Conservation (phyloP, 2,329 filamentous ascomycete species). For the Stagonosporopsis cucurbitacearum region DNA sequence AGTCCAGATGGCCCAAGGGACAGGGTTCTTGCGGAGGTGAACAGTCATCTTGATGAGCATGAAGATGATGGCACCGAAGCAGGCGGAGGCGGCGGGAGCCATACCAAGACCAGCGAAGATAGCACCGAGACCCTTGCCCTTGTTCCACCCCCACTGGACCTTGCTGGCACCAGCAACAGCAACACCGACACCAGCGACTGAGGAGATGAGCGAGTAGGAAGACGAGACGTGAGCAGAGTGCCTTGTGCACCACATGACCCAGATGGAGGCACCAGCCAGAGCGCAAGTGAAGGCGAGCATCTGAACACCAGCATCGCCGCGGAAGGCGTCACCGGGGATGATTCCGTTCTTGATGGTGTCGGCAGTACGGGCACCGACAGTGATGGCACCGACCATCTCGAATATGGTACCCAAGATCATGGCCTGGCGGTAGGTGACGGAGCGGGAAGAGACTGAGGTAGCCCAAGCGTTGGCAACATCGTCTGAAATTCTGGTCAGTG, state of each 20-base stretch:
- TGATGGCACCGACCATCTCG: slow-evolving; percentile 57
- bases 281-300: slow-evolving; percentile 65
- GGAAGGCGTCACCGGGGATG: slow-evolving; percentile 55
- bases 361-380: slow-evolving; percentile 62
- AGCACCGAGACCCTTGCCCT: slow-evolving; percentile 70
- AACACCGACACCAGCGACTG: slow-evolving; percentile 56
- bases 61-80: slow-evolving; percentile 73
- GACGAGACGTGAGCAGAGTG: slow-evolving; percentile 71
- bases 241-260: slow-evolving; percentile 82
- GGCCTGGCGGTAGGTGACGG: slow-evolving; percentile 71
- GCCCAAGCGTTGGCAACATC: slow-evolving; percentile 88
- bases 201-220: slow-evolving; percentile 61
- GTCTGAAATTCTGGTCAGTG: slow-evolving; percentile 53
- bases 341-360: slow-evolving; percentile 80
- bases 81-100: slow-evolving; percentile 70
- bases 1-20: slow-evolving; percentile 74
- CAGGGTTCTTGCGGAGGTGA: slow-evolving; percentile 73
- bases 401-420: slow-evolving; percentile 56
- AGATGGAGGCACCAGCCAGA: slow-evolving; percentile 68
- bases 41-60: slow-evolving; percentile 75
- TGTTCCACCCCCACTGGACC: slow-evolving; percentile 65
- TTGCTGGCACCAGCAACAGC: slow-evolving; percentile 62
- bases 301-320: slow-evolving; percentile 55
- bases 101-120: slow-evolving; percentile 71
- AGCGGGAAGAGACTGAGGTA: slow-evolving; percentile 80